Evolutionary conservation across 495 filamentous ascomycete species (phyloP).

Genomic region (Hypomontagnella submonticulosa): DNA sequence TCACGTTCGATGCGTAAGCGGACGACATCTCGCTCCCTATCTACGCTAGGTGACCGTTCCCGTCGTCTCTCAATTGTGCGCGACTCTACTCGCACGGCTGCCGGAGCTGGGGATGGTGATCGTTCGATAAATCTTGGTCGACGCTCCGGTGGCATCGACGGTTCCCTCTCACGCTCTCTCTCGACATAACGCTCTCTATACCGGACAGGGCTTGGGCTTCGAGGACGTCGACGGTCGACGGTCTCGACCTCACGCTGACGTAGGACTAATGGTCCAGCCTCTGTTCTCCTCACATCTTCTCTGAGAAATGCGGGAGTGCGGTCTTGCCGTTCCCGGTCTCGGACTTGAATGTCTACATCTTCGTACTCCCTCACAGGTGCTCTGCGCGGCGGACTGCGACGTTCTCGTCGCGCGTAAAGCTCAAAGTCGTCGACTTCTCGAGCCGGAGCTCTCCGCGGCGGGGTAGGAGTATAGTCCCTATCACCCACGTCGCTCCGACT

Average conservation of each 20-base stretch:
- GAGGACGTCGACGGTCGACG: slow-evolving; percentile 51
- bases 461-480: slow-evolving; percentile 49
- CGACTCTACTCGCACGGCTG: slow-evolving; percentile 41
- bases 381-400: slow-evolving; percentile 46
- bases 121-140: slow-evolving; percentile 46
- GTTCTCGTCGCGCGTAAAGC: slow-evolving; percentile 49
- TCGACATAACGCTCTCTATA: slow-evolving; percentile 58
- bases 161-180: slow-evolving; percentile 50
- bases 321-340: slow-evolving; percentile 47
- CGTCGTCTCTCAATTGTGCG: slow-evolving; percentile 43
- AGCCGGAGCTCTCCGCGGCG: slow-evolving; percentile 30
- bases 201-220: slow-evolving; percentile 58
- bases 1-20: slow-evolving; percentile 56
- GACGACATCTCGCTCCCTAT: slow-evolving; percentile 51
- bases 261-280: slow-evolving; percentile 56
- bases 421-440: slow-evolving; percentile 39
- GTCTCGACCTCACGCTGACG: slow-evolving; percentile 59
- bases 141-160: slow-evolving; percentile 43
- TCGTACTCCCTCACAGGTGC: slow-evolving; percentile 52
- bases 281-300: slow-evolving; percentile 50
- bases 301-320: slow-evolving; percentile 57
- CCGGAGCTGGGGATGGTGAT: slow-evolving; percentile 55
- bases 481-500: slow-evolving; percentile 55
- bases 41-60: slow-evolving; percentile 45
- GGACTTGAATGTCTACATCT: slow-evolving; percentile 51